Conservation (phyloP, 768 basidiomycete species). For the Saitozyma sp. region DNA sequence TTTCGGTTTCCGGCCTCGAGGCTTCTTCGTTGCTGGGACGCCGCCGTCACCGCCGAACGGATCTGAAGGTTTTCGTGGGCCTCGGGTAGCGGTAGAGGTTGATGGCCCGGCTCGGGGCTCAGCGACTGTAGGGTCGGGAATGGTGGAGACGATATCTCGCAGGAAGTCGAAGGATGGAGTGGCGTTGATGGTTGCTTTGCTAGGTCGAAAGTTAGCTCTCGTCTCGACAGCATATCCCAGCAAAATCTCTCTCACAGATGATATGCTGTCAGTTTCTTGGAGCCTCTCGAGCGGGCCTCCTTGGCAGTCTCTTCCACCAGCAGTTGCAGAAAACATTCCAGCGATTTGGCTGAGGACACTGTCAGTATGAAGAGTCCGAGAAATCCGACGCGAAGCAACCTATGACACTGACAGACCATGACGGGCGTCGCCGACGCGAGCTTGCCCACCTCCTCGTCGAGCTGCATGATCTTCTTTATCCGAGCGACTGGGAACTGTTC, state of each 20-base stretch:
- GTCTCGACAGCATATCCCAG: not conserved
- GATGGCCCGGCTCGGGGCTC: conserved; percentile 52
- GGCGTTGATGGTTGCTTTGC: conserved; percentile 87
- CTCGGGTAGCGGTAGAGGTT: not conserved
- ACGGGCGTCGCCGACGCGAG: conserved; percentile 94
- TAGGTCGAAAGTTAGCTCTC: conserved; percentile 45
- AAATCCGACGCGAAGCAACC: not conserved
- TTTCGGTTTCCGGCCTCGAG: not conserved
- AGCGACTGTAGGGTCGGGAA: conserved; percentile 83
- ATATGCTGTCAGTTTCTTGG: conserved; percentile 87
- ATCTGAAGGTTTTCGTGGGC: not conserved
- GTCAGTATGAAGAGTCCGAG: not conserved
- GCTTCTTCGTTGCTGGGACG: not conserved
- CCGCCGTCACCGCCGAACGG: not conserved
- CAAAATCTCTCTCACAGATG: conserved; percentile 69
- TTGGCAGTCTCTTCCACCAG: conserved; percentile 80
- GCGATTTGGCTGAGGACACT: conserved; percentile 74
- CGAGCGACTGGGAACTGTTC: conserved; percentile 64
- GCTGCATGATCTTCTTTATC: conserved; percentile 99
- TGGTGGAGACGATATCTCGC: conserved; percentile 80
- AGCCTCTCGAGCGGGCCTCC: conserved; percentile 73
- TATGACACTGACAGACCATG: conserved; percentile 76
- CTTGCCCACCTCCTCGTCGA: conserved; percentile 98
- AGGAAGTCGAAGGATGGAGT: conserved; percentile 91
- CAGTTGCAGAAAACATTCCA: conserved; percentile 85